A percentile compares a stretch with the other conserved stretches of the same genome.
Conservation (phyloP, 495 filamentous ascomycete genomes). For the Staphylotrichum tortipilum region DNA sequence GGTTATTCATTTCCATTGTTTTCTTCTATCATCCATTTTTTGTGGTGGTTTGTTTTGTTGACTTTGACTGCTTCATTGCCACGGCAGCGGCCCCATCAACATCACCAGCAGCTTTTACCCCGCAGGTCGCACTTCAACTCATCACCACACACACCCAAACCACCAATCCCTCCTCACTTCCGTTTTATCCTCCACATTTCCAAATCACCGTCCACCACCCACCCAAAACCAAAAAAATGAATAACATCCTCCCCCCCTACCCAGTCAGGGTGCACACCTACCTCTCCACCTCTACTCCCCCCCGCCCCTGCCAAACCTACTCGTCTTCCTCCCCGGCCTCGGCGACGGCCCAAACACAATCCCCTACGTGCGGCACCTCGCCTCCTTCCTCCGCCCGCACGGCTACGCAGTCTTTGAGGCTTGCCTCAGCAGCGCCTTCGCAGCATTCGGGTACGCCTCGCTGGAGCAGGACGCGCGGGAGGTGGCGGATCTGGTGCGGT, state of each 20-base stretch:
- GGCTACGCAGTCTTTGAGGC: constrained; percentile 37
- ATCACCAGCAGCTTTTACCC: no score
- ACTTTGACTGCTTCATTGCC: no score
- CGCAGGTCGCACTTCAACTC: no score
- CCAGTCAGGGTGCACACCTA: constrained; percentile 9
- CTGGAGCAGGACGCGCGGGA: constrained; percentile 67
- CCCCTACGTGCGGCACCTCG: constrained; percentile 55
- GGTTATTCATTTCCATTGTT: no score
- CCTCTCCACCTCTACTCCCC: background rate
- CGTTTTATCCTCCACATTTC: background rate
- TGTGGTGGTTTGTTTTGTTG: no score
- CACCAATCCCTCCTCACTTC: background rate
- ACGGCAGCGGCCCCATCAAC: no score
- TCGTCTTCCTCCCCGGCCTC: constrained; percentile 81
- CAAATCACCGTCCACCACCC: background rate
- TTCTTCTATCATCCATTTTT: no score
- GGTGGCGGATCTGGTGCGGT: constrained; percentile 60
- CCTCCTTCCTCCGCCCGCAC: constrained; percentile 36
- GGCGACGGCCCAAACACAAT: constrained; percentile 70
- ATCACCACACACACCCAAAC: no score
- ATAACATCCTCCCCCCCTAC: background rate
- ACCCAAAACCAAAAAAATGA: background rate
- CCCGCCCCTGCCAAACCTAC: constrained; percentile 43
- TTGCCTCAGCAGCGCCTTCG: constrained; percentile 46
- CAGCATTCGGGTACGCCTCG: constrained; percentile 62